Evolutionary conservation across 2,329 filamentous ascomycete species (phyloP).

Genomic region (Sporothrix variecibatus): DNA sequence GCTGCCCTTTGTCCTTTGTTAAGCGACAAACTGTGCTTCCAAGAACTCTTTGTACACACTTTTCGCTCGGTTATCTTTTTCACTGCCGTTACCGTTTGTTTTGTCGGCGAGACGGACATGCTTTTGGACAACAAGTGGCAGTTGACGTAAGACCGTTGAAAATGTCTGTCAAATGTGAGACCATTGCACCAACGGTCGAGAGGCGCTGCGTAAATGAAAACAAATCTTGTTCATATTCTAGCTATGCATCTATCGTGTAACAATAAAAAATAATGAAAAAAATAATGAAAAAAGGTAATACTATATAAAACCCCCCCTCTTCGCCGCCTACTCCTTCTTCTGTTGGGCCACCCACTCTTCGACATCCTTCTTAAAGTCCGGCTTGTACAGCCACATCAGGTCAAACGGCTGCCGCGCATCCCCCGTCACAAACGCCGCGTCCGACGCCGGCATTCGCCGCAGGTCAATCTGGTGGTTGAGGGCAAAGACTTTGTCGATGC

Average conservation of each 20-base stretch:
- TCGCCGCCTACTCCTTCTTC: neutral
- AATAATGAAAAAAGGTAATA: neutral
- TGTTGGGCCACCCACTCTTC: slow-evolving; percentile 14
- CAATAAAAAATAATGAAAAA: neutral
- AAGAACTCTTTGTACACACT: neutral
- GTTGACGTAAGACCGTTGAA: neutral
- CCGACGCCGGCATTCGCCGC: slow-evolving; percentile 22
- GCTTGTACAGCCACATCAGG: slow-evolving; percentile 17
- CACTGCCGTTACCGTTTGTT: neutral
- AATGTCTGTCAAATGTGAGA: neutral
- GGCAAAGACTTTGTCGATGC: slow-evolving; percentile 32
- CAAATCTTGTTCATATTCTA: no score
- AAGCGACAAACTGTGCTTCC: neutral
- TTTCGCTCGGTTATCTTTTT: neutral
- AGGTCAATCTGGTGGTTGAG: slow-evolving; percentile 26
- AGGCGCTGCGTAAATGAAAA: no score
- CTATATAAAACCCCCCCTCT: neutral
- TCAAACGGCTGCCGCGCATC: slow-evolving; percentile 6
- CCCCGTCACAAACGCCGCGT: neutral
- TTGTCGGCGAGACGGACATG: neutral
- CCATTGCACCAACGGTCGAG: neutral
- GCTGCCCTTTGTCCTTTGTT: neutral
- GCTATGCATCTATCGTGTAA: no score
- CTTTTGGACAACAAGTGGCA: neutral
- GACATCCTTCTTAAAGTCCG: slow-evolving; percentile 18